These are phyloP conservation scores for Lasiosphaeria hispida DNA, from an alignment of 495 filamentous ascomycete species.

Conservation along the genomic window DNA sequence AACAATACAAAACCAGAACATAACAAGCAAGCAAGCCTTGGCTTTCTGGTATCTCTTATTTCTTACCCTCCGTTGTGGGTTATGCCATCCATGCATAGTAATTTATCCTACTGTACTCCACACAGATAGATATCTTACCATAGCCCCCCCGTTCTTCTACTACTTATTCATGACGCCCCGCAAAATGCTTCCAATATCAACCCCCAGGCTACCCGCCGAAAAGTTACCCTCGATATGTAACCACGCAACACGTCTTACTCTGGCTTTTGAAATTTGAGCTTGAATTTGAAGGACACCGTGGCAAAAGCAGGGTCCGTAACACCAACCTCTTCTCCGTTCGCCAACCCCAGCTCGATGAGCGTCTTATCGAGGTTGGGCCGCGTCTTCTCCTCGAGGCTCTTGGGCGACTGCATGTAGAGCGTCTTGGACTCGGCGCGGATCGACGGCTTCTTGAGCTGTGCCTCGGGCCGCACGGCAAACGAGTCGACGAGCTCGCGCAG, in stretches of 20 bases:
- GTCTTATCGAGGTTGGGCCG: conserved; percentile 77
- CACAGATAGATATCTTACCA: neutral
- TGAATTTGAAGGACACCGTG: conserved; percentile 68
- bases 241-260: neutral
- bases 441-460: conserved; percentile 87
- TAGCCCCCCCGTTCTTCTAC: neutral
- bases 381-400: conserved; percentile 76
- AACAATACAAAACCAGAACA: no score
- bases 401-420: conserved; percentile 84
- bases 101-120: neutral
- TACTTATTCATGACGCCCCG: neutral
- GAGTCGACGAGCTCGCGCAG: conserved; percentile 83
- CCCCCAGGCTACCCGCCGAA: neutral
- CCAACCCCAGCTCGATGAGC: conserved; percentile 49
- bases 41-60: no score
- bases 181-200: conserved; percentile 1
- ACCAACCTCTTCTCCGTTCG: conserved; percentile 57
- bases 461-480: conserved; percentile 76
- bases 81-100: neutral
- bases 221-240: neutral
- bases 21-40: no score
- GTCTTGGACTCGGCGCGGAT: conserved; percentile 77
- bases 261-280: conserved; percentile 45
- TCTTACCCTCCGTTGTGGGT: no score
- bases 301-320: conserved; percentile 81